These are phyloP conservation scores for Pseudogymnoascus sp. DNA, from an alignment of 2,329 filamentous ascomycete genomes.

Conservation along the genomic window DNA sequence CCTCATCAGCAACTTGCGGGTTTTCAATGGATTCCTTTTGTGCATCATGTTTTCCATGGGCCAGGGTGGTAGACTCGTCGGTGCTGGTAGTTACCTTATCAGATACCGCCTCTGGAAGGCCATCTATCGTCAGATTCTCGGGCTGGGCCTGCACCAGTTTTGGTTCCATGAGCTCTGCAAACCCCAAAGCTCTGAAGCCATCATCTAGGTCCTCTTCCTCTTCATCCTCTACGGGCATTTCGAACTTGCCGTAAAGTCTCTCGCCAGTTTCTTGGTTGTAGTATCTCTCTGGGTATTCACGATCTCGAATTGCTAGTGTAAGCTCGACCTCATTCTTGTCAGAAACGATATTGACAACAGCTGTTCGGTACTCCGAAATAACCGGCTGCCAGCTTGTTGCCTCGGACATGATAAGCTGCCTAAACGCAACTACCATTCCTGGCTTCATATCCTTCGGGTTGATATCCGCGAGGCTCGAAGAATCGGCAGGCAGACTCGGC, in stretches of 20 bases:
- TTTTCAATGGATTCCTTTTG: conserved; percentile 9
- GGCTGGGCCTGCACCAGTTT: conserved; percentile 48
- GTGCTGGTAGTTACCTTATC: conserved; percentile 9
- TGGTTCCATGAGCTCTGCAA: conserved; percentile 58
- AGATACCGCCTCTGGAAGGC: not conserved
- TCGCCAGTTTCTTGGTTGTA: conserved; percentile 62
- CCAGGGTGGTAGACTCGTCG: conserved; percentile 12
- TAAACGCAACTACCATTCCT: conserved; percentile 63
- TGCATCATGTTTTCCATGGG: conserved; percentile 12
- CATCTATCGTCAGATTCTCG: conserved; percentile 24
- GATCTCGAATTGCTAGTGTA: conserved; percentile 61
- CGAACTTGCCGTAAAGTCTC: conserved; percentile 69
- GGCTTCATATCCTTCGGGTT: conserved; percentile 38
- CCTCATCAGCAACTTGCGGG: conserved; percentile 12
- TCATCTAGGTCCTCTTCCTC: conserved; percentile 42
- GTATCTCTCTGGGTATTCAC: conserved; percentile 46
- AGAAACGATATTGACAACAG: conserved; percentile 49
- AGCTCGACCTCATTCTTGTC: conserved; percentile 50
- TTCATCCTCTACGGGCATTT: conserved; percentile 58
- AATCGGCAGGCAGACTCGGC: conserved; percentile 50
- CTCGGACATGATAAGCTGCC: conserved; percentile 51
- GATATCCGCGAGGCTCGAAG: conserved; percentile 45
- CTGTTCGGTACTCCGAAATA: conserved; percentile 55
- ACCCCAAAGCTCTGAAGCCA: conserved; percentile 51
- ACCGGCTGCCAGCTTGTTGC: conserved; percentile 60